Evolutionary conservation across 345 rosid genomes (phyloP).

Genomic region (Raphanus sativus): DNA sequence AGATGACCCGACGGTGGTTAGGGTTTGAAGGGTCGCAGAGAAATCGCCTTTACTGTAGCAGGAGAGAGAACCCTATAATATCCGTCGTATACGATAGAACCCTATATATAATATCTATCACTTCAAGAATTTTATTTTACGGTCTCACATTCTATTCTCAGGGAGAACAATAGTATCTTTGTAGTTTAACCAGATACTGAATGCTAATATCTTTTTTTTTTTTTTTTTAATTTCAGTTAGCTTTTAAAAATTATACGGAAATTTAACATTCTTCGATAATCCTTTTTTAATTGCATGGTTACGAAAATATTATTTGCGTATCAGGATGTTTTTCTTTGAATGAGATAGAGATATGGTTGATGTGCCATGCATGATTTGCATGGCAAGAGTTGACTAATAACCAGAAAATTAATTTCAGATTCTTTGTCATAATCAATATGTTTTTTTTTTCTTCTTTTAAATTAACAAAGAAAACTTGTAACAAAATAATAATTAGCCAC

Average conservation of each 20-base stretch:
- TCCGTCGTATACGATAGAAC: too few species aligned
- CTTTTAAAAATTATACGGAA: neutral
- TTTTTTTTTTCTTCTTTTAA: conserved; percentile 20
- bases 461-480: neutral
- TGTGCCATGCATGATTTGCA: conserved; percentile 20
- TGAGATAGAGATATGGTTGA: conserved; percentile 9
- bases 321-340: neutral
- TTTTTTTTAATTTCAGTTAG: neutral
- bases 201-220: neutral
- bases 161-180: too few species aligned
- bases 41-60: too few species aligned
- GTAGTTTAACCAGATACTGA: neutral
- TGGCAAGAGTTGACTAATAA: conserved; percentile 18
- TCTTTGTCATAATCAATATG: conserved; percentile 11
- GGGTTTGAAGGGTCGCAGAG: too few species aligned
- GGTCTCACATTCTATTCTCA: too few species aligned
- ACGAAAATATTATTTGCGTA: neutral
- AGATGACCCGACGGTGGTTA: too few species aligned
- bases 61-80: too few species aligned
- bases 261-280: too few species aligned
- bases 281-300: neutral
- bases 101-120: too few species aligned
- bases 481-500: conserved; percentile 5
- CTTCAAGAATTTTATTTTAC: too few species aligned
- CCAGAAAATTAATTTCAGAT: conserved; percentile 25